phyloP scores from a whole-genome alignment of 495 filamentous ascomycete species.

The Trichoderma asperelloides region DNA sequence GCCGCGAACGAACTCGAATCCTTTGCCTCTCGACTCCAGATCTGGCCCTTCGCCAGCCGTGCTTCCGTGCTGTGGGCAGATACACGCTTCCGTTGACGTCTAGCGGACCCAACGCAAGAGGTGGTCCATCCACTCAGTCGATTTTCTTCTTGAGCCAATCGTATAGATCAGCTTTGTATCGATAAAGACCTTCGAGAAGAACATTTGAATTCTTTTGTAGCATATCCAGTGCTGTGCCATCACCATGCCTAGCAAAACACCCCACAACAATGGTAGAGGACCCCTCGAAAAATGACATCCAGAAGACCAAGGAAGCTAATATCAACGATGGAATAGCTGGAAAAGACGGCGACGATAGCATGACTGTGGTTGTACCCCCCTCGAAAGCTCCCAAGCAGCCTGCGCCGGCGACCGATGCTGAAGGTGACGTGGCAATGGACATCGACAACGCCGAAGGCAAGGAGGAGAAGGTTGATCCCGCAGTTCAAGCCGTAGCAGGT shows the following conservation, averaged over 20 bases:
- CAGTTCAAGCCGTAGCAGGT: slow-evolving; percentile 47
- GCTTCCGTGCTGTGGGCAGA: not conserved
- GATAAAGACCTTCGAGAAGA: not conserved
- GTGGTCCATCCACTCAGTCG: not conserved
- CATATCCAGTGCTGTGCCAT: slow-evolving; percentile 15
- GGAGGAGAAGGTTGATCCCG: slow-evolving; percentile 59
- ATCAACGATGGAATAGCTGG: slow-evolving; percentile 54
- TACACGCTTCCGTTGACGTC: not conserved
- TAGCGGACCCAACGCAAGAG: not conserved
- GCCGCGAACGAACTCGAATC: not conserved
- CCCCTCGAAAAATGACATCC: slow-evolving; percentile 64
- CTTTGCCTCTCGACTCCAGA: not conserved
- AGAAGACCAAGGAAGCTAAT: slow-evolving; percentile 64
- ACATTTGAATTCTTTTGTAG: slow-evolving; percentile 11
- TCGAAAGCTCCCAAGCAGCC: slow-evolving; percentile 60
- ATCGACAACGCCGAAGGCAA: slow-evolving; percentile 45
- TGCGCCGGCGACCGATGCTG: slow-evolving; percentile 49
- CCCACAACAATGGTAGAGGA: slow-evolving; percentile 62
- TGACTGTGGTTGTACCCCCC: slow-evolving; percentile 79
- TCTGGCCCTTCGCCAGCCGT: not conserved
- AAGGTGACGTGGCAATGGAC: slow-evolving; percentile 70
- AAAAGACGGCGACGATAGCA: slow-evolving; percentile 60
- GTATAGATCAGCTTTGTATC: not conserved
- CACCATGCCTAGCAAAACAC: slow-evolving; percentile 56
- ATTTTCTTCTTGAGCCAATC: not conserved